A percentile compares a stretch with the other conserved stretches of the same genome.
Conservation (phyloP, 805 yeast species). For the Candida piceae region DNA sequence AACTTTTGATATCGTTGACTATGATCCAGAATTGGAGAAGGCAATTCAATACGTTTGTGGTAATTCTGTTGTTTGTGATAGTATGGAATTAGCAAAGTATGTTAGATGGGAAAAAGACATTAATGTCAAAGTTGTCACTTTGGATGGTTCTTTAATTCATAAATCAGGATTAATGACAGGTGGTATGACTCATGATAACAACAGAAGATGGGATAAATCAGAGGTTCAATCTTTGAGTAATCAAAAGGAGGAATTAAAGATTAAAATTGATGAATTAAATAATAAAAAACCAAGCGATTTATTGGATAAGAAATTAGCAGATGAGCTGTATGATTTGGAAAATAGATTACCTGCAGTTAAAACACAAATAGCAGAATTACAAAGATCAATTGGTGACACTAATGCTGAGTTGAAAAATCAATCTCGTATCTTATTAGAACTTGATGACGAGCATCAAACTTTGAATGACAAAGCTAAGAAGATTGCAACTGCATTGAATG, state of each 20-base stretch:
- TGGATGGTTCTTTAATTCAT: slow-evolving; percentile 82
- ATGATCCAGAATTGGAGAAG: slow-evolving; percentile 59
- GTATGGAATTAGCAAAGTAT: slow-evolving; percentile 58
- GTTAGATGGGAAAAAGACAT: slow-evolving; percentile 63
- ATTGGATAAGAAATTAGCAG: slow-evolving; percentile 50
- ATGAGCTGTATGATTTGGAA: slow-evolving; percentile 48
- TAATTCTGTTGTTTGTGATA: slow-evolving; percentile 72
- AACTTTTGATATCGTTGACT: slow-evolving; percentile 68
- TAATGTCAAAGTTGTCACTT: slow-evolving; percentile 65
- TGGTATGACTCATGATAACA: slow-evolving; percentile 55
- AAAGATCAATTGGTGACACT: slow-evolving; percentile 27
- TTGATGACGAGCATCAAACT: slow-evolving; percentile 16
- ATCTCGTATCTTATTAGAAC: slow-evolving; percentile 14
- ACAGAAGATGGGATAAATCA: slow-evolving; percentile 66
- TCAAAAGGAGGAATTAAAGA: slow-evolving; percentile 46
- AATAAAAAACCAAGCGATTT: slow-evolving; percentile 47
- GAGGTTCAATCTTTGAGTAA: slow-evolving; percentile 51
- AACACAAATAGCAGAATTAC: slow-evolving; percentile 21
- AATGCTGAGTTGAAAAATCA: slow-evolving; percentile 50
- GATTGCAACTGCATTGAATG: slow-evolving; percentile 26
- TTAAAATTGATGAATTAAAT: slow-evolving; percentile 38
- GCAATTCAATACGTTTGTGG: slow-evolving; percentile 82
- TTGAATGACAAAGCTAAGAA: slow-evolving; percentile 24
- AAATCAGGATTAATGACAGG: slow-evolving; percentile 92
- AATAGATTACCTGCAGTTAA: slow-evolving; percentile 25